Evolutionary conservation across 1,284 basidiomycete genomes (phyloP), one percentile per base, ranked within the genome.

Genomic region (Xanthoconium separans): DNA sequence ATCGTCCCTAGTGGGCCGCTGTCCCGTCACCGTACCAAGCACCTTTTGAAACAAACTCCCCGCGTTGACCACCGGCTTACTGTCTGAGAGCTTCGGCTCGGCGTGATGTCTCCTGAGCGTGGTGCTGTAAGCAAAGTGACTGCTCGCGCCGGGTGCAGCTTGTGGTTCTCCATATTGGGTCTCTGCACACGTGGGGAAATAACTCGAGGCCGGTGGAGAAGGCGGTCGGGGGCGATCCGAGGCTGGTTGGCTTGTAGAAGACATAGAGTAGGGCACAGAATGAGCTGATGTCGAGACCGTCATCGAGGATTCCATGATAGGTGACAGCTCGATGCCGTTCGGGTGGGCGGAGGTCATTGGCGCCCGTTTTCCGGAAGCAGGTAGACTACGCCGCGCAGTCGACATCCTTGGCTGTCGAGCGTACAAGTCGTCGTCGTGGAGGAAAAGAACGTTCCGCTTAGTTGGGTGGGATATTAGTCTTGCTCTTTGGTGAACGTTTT

Each of bases 61-160:
- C 6, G 74, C 71, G n/a, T 77, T 73, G 6, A 75, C 75, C 6
- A 69, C 76, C 1, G 70, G 69, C 15, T 74, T 73, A 2, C 82
- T 65, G 6, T 75, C 70, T 7, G 73, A 72, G 16, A 64, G 48
- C 43, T 54, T 60, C 7, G 55, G 11, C 43, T 86, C 78, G 2
- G 71, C 64, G 41, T 79, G 76, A 60, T 92, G 89, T 57, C 91
- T 70, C 49, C 90, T 72, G 24, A 93, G 75, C 0, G 87, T 91
- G 0, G 91, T 93, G 59, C 87, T 90, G 72, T 91, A 93, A 3
- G 89, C 85, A 64, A 93, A 93, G 65, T 91, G 89, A 4, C 80
- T 69, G 41, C 78, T 76, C 2, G 89, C 87, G 51, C 83, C 83
- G 0, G 85, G 75, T 1, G 78, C 75, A 1, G 85, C 81, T 29